Conservation (phyloP, 345 rosid species). For the Kandelia obovata region DNA sequence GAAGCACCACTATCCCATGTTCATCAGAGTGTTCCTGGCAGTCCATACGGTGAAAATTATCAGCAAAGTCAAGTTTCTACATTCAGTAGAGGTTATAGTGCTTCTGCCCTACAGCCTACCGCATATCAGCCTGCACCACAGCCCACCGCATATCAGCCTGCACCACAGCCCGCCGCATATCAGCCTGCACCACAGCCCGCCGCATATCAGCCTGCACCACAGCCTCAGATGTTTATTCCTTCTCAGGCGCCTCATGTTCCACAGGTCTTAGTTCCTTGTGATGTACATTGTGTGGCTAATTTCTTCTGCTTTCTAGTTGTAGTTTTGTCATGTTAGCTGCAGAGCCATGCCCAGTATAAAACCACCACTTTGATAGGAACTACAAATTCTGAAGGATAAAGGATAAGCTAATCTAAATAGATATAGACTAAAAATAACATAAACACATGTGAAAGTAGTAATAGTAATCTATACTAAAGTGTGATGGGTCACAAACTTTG, state of each 20-base stretch:
- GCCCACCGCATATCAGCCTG: slow-evolving; percentile 10
- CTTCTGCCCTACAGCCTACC: slow-evolving; percentile 40
- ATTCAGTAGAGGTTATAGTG: slow-evolving; percentile 46
- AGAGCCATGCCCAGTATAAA: too few relatives aligned
- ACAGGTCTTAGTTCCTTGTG: slow-evolving; percentile 41
- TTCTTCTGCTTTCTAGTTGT: background rate
- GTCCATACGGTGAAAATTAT: slow-evolving; percentile 58
- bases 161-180: background rate
- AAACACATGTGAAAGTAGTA: too few relatives aligned
- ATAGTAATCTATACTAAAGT: too few relatives aligned
- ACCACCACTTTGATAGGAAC: background rate
- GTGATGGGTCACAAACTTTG: too few relatives aligned
- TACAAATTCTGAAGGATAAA: too few relatives aligned
- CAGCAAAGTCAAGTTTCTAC: slow-evolving; percentile 45
- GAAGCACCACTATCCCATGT: slow-evolving; percentile 33
- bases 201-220: slow-evolving; percentile 15
- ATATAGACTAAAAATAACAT: too few relatives aligned
- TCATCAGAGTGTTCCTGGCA: slow-evolving; percentile 47
- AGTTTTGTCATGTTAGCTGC: background rate
- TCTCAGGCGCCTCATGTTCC: slow-evolving; percentile 27
- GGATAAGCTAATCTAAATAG: too few relatives aligned
- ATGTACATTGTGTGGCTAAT: background rate
- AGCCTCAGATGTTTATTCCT: slow-evolving; percentile 11
- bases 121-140: background rate
- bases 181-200: background rate